phyloP scores from a whole-genome alignment of 345 rosid species.

The Carallia pectinifolia region DNA sequence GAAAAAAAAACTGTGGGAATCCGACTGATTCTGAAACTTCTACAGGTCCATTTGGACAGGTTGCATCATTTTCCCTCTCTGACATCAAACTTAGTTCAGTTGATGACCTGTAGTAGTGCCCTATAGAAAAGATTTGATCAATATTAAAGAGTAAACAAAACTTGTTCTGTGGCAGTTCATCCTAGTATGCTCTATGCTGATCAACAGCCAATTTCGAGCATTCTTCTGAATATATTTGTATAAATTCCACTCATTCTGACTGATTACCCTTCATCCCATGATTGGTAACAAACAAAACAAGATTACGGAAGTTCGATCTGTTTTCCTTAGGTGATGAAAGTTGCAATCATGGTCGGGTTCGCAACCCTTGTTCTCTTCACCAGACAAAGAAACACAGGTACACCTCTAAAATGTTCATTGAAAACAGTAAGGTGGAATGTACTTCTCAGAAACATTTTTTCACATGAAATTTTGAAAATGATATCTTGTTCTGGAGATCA shows the following conservation, averaged over 20 bases:
- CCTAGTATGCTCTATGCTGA: no score
- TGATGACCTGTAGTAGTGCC: not conserved
- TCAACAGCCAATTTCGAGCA: no score
- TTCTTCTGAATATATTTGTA: no score
- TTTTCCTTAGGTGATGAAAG: constrained; percentile 38
- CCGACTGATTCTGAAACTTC: constrained; percentile 29
- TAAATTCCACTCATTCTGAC: no score
- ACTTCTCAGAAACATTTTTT: no score
- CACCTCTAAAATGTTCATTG: not conserved
- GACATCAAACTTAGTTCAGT: not conserved
- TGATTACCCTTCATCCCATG: no score
- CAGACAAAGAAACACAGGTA: constrained; percentile 49
- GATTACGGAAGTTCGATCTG: not conserved
- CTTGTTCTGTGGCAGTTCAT: not conserved
- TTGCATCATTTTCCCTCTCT: constrained; percentile 1
- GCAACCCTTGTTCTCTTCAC: constrained; percentile 59
- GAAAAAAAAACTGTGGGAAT: constrained; percentile 11
- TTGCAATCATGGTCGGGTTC: constrained; percentile 57
- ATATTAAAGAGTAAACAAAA: no score
- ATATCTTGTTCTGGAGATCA: not conserved
- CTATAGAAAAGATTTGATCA: no score
- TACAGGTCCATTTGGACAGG: constrained; percentile 40
- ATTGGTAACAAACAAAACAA: not conserved
- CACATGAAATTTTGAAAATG: not conserved
- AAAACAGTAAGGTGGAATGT: no score